Base-by-base conservation (phyloP, 306 rosid species). In the Cucumis melo region DNA sequence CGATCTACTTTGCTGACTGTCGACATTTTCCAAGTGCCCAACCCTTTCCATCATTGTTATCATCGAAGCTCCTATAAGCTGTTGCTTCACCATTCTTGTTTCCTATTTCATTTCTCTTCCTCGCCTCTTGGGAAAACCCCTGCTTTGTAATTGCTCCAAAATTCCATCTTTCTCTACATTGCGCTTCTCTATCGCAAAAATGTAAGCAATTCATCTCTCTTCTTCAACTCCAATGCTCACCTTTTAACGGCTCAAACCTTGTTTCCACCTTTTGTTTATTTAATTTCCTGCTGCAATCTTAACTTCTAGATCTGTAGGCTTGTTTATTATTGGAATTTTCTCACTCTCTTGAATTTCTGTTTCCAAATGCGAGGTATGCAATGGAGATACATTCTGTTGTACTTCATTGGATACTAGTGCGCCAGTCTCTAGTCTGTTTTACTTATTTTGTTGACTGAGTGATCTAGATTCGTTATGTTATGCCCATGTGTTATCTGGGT, bases 181-280 rank as follows among this genome's bases (percentile, higher is more conserved):
- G 79, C 68, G 63, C 74, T 68, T 72, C 78, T 75, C 78, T 20
- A 9, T 60, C 20, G 44, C 62, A 44, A 14, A 81, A 75, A 75
- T 87, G 97, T 88, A 56, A 84, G 82, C 36, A 27, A 42, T 83
- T 65, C 21, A 39, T 66, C 42, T 7, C 63, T 78, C 61, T 46
- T 78, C 62, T 24, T 63, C 12, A 54, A 59, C 34, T 19, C 32
- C 74, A 0, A 19, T 44, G 64, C 73, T 15, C 73, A 39, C 11
- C 66, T 39, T 78, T 41, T 65, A 27, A 53, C 7, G 21, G 23
- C 11, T 71, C 54, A 20, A 65, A 16, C 17, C 21, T 39, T 72
- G 51, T 46, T 42, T 75, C 16, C 2, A 15, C 46, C 48, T 36
- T 54, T 36, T 74, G 7, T 19, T 6, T 15, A 72, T 72, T 50